A percentile compares a stretch with the other conserved stretches of the same genome.
These are phyloP conservation scores for Epichloe hybrida DNA, from an alignment of 2,329 filamentous ascomycete species.

Conservation along the genomic window DNA sequence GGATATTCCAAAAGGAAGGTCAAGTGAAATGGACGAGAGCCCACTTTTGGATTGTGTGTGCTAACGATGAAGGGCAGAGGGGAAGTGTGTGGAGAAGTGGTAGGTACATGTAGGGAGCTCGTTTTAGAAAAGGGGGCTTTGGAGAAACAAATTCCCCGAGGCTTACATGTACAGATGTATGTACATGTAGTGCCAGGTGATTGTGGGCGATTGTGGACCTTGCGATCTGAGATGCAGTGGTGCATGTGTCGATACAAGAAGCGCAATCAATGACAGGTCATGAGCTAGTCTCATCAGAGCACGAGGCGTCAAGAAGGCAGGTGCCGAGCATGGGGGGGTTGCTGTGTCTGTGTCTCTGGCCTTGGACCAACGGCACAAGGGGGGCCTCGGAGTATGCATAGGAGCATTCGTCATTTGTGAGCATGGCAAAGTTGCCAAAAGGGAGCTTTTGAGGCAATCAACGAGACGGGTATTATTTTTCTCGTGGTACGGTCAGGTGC, in stretches of 20 bases:
- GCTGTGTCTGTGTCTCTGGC: too few species aligned
- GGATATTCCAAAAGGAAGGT: not conserved
- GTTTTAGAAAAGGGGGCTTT: not conserved
- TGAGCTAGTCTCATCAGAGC: not conserved
- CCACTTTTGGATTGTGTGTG: not conserved
- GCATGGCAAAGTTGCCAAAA: too few species aligned
- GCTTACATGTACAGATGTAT: not conserved
- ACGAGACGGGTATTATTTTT: not conserved
- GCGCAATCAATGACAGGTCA: slow-evolving; percentile 1
- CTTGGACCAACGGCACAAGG: too few species aligned
- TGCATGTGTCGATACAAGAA: not conserved
- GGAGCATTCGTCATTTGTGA: too few species aligned
- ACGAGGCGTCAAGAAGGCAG: not conserved
- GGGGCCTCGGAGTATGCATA: too few species aligned
- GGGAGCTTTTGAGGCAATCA: not conserved
- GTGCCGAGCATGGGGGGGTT: not conserved
- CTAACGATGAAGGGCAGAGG: not conserved
- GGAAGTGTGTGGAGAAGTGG: not conserved
- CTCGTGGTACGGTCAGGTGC: too few species aligned
- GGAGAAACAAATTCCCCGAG: not conserved
- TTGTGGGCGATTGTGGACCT: not conserved
- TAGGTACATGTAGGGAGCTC: not conserved
- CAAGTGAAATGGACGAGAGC: not conserved
- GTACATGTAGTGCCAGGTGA: not conserved
- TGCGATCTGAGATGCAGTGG: not conserved